These are phyloP conservation scores for Daldinia childiae DNA, from an alignment of 495 filamentous ascomycete species.

Conservation along the genomic window DNA sequence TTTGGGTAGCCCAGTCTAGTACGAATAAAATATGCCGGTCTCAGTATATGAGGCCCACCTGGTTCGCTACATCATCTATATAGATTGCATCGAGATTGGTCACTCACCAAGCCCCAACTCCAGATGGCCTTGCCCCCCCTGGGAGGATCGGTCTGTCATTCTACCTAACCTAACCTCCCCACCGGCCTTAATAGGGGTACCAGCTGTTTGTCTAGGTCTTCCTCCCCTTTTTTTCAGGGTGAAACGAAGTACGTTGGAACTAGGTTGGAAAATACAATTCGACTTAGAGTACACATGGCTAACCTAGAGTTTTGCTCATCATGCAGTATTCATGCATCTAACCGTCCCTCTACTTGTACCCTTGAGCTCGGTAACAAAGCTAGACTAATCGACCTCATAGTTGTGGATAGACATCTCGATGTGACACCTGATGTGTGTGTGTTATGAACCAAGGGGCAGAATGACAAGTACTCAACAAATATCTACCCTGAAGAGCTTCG, in stretches of 20 bases:
- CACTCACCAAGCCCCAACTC: constrained; percentile 28
- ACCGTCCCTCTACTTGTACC: constrained; percentile 37
- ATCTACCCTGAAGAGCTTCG: constrained; percentile 26
- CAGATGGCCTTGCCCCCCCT: constrained; percentile 26
- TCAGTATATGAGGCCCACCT: constrained; percentile 37
- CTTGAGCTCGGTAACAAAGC: constrained; percentile 33
- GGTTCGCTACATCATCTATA: constrained; percentile 40
- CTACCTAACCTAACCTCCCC: constrained; percentile 8
- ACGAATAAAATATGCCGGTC: constrained; percentile 35
- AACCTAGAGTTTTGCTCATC: constrained; percentile 36
- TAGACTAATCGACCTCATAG: constrained; percentile 39
- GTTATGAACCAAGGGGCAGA: constrained; percentile 31
- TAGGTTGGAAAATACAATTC: constrained; percentile 38
- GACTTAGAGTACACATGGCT: constrained; percentile 41
- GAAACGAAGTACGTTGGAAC: constrained; percentile 38
- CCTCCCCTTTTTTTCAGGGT: constrained; percentile 29
- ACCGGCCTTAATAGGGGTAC: constrained; percentile 22
- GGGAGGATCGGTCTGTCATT: constrained; percentile 19
- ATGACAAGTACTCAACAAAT: constrained; percentile 40
- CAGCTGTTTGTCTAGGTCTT: constrained; percentile 34
- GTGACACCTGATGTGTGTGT: constrained; percentile 44
- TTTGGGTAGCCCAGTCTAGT: constrained; percentile 9
- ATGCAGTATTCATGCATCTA: constrained; percentile 41
- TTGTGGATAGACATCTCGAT: constrained; percentile 35
- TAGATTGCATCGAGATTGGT: constrained; percentile 45